These are phyloP conservation scores for Suillus spraguei DNA, from an alignment of 768 basidiomycete genomes.

Conservation along the genomic window DNA sequence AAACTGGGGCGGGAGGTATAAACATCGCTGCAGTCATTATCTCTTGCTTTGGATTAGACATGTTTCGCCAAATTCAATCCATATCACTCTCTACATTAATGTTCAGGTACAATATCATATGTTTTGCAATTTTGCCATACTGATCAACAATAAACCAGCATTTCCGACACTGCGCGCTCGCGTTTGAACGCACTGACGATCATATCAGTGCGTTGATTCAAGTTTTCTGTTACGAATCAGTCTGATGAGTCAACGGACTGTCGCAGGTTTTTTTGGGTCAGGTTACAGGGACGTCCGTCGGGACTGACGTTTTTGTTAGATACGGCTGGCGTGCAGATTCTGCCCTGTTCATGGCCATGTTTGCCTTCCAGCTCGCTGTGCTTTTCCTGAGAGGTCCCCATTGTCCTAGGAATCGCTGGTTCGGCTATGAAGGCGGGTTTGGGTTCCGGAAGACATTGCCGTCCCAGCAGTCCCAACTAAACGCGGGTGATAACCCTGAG, in stretches of 20 bases:
- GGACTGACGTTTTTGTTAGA: conserved; percentile 40
- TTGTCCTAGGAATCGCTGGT: conserved; percentile 44
- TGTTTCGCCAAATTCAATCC: conserved; percentile 40
- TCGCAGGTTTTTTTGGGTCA: conserved; percentile 37
- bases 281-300: conserved; percentile 44
- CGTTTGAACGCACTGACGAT: conserved; percentile 31
- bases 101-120: conserved; percentile 17
- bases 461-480: not conserved
- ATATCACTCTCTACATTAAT: conserved; percentile 32
- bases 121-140: conserved; percentile 14
- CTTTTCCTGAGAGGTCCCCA: conserved; percentile 42
- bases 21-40: conserved; percentile 42
- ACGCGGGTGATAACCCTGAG: not conserved
- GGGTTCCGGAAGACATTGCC: not conserved
- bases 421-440: conserved; percentile 63
- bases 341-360: conserved; percentile 35
- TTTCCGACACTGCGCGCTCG: conserved; percentile 28
- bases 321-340: conserved; percentile 41
- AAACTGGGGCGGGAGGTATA: conserved; percentile 40
- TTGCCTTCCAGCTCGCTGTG: conserved; percentile 36
- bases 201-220: conserved; percentile 23
- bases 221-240: not conserved
- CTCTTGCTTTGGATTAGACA: conserved; percentile 43
- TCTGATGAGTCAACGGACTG: not conserved
- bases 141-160: conserved; percentile 17